Evolutionary conservation across 805 yeast genomes (phyloP).

Genomic region (Candida xiaguanensis): DNA sequence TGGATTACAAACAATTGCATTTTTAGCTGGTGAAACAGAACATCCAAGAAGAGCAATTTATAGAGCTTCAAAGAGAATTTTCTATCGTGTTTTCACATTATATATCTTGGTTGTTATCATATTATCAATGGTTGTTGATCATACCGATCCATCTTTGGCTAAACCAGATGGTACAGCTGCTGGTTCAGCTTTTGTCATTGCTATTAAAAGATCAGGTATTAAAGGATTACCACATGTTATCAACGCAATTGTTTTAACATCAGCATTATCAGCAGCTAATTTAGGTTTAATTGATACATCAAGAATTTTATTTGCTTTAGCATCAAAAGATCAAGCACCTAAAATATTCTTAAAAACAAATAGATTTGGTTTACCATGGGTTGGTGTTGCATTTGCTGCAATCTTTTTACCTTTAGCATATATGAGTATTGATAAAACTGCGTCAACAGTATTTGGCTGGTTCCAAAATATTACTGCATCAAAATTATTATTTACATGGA

Average conservation of each 20-base stretch:
- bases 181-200: slow-evolving; percentile 40
- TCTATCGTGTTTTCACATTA: slow-evolving; percentile 42
- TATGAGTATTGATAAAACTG: slow-evolving; percentile 58
- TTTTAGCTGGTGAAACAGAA: slow-evolving; percentile 42
- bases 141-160: slow-evolving; percentile 24
- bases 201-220: slow-evolving; percentile 31
- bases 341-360: slow-evolving; percentile 59
- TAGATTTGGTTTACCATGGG: slow-evolving; percentile 68
- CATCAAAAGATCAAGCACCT: slow-evolving; percentile 53
- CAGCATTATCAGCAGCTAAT: slow-evolving; percentile 38
- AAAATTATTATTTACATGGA: slow-evolving; percentile 73
- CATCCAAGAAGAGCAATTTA: slow-evolving; percentile 41
- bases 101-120: slow-evolving; percentile 42
- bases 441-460: slow-evolving; percentile 59
- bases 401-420: slow-evolving; percentile 62
- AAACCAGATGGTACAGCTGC: slow-evolving; percentile 35
- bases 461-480: slow-evolving; percentile 76
- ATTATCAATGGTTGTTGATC: slow-evolving; percentile 36
- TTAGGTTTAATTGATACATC: slow-evolving; percentile 24
- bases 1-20: slow-evolving; percentile 41
- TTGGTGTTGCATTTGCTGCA: slow-evolving; percentile 48
- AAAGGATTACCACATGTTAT: slow-evolving; percentile 31
- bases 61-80: slow-evolving; percentile 42
- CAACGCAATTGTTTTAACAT: slow-evolving; percentile 29
- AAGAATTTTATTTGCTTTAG: slow-evolving; percentile 33